A percentile compares a stretch with the other conserved stretches of the same genome.
Conservation (phyloP, 768 basidiomycete species). For the Mrakia frigida region DNA sequence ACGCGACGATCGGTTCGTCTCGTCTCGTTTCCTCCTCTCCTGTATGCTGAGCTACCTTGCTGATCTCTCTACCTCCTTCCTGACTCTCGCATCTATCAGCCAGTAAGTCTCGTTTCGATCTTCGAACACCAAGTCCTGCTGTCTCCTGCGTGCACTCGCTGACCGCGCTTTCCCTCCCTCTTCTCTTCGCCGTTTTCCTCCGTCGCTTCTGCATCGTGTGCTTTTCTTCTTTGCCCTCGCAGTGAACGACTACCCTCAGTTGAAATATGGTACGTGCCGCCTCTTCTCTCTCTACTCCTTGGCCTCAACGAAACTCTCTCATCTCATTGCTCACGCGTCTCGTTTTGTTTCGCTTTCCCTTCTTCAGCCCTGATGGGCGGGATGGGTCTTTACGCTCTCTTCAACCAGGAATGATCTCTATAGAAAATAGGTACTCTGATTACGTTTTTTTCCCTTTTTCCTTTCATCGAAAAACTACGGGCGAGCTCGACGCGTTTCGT, state of each 20-base stretch:
- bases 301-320: neutral
- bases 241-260: neutral
- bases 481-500: too few species aligned
- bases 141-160: neutral
- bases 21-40: neutral
- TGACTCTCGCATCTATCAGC: neutral
- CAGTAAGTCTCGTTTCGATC: neutral
- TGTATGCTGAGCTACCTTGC: neutral
- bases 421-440: too few species aligned
- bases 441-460: too few species aligned
- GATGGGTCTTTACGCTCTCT: neutral
- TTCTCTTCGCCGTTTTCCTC: neutral
- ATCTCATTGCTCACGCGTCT: neutral
- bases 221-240: neutral
- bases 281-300: neutral
- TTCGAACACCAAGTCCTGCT: neutral
- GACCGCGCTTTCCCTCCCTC: neutral
- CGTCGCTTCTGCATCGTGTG: neutral
- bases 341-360: neutral
- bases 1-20: slow-evolving; percentile 26
- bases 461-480: too few species aligned
- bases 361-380: neutral
- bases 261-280: neutral
- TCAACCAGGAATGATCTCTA: neutral
- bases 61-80: neutral